phyloP scores from a whole-genome alignment of 2,329 filamentous ascomycete species.

The Mycocentrospora acerina region DNA sequence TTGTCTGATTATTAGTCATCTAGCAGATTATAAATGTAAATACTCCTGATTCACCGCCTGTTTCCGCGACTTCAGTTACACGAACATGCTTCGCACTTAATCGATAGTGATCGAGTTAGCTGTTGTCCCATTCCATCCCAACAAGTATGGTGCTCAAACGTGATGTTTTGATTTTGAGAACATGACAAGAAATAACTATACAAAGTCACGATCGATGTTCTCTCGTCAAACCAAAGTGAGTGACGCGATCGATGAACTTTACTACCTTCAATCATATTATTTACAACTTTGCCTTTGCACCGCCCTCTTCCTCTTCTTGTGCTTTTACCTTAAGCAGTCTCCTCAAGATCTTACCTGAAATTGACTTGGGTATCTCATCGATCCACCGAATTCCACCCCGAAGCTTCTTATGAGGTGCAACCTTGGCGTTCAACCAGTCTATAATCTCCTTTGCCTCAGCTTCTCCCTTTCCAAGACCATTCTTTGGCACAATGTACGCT shows the following conservation, averaged over 20 bases:
- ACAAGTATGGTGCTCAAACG: too few relatives aligned
- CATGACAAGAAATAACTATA: too few relatives aligned
- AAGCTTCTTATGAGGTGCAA: conserved; percentile 51
- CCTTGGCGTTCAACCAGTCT: conserved; percentile 46
- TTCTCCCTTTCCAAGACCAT: conserved; percentile 32
- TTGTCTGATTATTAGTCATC: too few relatives aligned
- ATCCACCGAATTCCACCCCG: conserved; percentile 50
- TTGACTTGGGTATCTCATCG: conserved; percentile 52
- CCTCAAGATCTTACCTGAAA: conserved; percentile 51
- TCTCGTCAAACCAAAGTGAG: not conserved
- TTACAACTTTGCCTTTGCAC: conserved; percentile 47
- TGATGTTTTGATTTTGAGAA: too few relatives aligned
- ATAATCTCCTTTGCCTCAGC: conserved; percentile 43
- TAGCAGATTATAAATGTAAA: too few relatives aligned
- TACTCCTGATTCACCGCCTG: too few relatives aligned
- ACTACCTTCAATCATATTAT: too few relatives aligned
- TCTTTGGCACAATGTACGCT: conserved; percentile 40
- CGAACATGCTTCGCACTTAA: too few relatives aligned
- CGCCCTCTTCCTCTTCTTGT: conserved; percentile 42
- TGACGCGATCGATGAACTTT: not conserved
- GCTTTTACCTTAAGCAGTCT: conserved; percentile 48
- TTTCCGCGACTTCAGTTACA: too few relatives aligned
- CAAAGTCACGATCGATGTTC: not conserved
- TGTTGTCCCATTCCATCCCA: too few relatives aligned
- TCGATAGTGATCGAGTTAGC: too few relatives aligned